Conservation (phyloP, 1,284 basidiomycete genomes). For the Microbotryum saponariae region DNA sequence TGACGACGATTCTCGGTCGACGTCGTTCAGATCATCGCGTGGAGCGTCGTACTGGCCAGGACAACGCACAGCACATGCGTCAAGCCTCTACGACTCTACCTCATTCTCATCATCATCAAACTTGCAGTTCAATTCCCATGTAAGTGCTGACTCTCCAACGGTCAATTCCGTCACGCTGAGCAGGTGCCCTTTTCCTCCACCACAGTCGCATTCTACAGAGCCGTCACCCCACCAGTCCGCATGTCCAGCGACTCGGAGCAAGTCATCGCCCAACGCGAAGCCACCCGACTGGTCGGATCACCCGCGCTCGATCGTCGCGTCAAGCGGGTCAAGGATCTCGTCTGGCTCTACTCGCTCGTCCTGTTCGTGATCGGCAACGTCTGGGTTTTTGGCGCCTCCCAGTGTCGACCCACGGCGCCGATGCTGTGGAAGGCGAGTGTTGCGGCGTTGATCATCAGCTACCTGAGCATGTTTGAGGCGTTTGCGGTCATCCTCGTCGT, state of each 20-base stretch:
- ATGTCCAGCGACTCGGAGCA: slow-evolving; percentile 11
- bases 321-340: slow-evolving; percentile 18
- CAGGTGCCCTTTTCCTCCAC: background rate
- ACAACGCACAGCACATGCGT: slow-evolving; percentile 22
- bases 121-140: slow-evolving; percentile 28
- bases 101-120: slow-evolving; percentile 27
- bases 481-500: slow-evolving; percentile 21
- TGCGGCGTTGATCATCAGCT: slow-evolving; percentile 28
- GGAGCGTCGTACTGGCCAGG: slow-evolving; percentile 23
- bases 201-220: slow-evolving; percentile 17
- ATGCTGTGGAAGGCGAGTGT: slow-evolving; percentile 26
- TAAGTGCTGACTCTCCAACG: background rate
- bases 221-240: slow-evolving; percentile 15
- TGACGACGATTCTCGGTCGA: slow-evolving; percentile 9
- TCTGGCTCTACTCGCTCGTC: slow-evolving; percentile 22
- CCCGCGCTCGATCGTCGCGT: slow-evolving; percentile 21
- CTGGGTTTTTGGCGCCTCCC: slow-evolving; percentile 20
- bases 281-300: slow-evolving; percentile 22
- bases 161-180: background rate
- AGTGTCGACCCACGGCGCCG: slow-evolving; percentile 23
- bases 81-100: slow-evolving; percentile 26
- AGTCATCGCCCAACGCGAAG: slow-evolving; percentile 16
- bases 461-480: slow-evolving; percentile 28
- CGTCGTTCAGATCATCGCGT: slow-evolving; percentile 28
- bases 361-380: slow-evolving; percentile 33